phyloP scores from a whole-genome alignment of 2,329 filamentous ascomycete species.

The Aspergillus fischeri region DNA sequence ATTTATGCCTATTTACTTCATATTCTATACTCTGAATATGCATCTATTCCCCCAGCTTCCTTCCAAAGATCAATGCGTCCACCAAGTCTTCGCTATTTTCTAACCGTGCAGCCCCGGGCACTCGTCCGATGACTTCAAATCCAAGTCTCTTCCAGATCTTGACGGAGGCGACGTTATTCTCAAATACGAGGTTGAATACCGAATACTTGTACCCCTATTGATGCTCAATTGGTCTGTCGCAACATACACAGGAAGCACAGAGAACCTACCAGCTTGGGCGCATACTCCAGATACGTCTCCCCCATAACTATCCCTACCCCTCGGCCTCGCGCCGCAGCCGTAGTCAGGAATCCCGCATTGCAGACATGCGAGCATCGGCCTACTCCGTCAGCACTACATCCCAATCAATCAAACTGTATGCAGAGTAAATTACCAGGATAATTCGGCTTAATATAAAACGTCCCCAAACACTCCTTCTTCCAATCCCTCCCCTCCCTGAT shows the following conservation, averaged over 20 bases:
- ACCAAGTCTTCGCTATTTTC: conserved; percentile 35
- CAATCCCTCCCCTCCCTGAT: conserved; percentile 28
- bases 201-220: conserved; percentile 39
- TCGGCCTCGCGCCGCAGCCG: conserved; percentile 26
- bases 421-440: conserved; percentile 31
- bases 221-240: neutral
- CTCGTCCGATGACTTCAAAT: conserved; percentile 35
- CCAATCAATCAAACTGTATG: neutral
- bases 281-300: conserved; percentile 34
- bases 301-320: conserved; percentile 37
- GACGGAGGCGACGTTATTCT: conserved; percentile 36
- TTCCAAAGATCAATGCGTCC: conserved; percentile 38
- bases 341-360: conserved; percentile 37
- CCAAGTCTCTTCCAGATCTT: conserved; percentile 38
- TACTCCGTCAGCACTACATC: conserved; percentile 17
- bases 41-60: conserved; percentile 20
- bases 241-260: neutral
- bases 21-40: conserved; percentile 2
- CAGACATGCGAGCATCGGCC: conserved; percentile 37
- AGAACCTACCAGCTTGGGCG: conserved; percentile 31
- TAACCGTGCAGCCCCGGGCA: conserved; percentile 33
- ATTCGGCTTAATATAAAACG: conserved; percentile 41
- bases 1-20: neutral
- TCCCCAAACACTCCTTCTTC: conserved; percentile 34
- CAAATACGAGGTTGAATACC: conserved; percentile 40